Conservation (phyloP, 2,329 filamentous ascomycete species). For the Penicillium concentricum region DNA sequence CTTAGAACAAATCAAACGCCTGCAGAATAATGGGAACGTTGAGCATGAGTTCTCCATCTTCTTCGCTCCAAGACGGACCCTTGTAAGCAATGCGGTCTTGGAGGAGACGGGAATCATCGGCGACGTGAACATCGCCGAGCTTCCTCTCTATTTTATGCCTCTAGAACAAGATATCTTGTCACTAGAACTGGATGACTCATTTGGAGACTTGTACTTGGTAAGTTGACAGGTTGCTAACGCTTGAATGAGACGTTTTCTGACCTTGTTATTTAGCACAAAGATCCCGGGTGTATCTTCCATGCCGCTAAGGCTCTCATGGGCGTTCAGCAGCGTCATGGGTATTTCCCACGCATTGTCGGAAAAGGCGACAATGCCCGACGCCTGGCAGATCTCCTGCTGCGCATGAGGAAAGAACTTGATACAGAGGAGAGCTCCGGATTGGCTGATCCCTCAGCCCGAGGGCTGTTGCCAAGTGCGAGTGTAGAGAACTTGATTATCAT, state of each 20-base stretch:
- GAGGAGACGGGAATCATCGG: slow-evolving; percentile 92
- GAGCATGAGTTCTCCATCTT: slow-evolving; percentile 97
- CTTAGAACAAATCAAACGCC: slow-evolving; percentile 82
- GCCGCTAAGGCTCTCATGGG: slow-evolving; percentile 91
- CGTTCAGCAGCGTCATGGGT: slow-evolving; percentile 84
- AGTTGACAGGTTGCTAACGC: slow-evolving; percentile 13
- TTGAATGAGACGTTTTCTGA: background rate
- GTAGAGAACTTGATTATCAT: slow-evolving; percentile 93
- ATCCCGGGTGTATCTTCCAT: slow-evolving; percentile 85
- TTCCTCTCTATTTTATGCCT: slow-evolving; percentile 86
- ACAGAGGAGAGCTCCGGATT: slow-evolving; percentile 69
- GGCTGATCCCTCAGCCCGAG: slow-evolving; percentile 55
- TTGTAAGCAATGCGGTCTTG: slow-evolving; percentile 85
- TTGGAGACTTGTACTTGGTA: slow-evolving; percentile 80
- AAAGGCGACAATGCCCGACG: slow-evolving; percentile 93
- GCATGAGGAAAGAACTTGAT: slow-evolving; percentile 89
- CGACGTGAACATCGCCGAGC: slow-evolving; percentile 83
- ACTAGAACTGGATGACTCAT: slow-evolving; percentile 82
- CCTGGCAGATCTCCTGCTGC: slow-evolving; percentile 79
- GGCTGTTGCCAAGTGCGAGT: slow-evolving; percentile 78
- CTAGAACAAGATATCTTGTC: slow-evolving; percentile 89
- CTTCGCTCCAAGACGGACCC: slow-evolving; percentile 88
- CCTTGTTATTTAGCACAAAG: slow-evolving; percentile 61
- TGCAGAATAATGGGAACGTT: slow-evolving; percentile 82
- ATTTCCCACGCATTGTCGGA: slow-evolving; percentile 91